These are phyloP conservation scores for Akanthomyces lecanii DNA, from an alignment of 2,329 filamentous ascomycete genomes.

Conservation along the genomic window DNA sequence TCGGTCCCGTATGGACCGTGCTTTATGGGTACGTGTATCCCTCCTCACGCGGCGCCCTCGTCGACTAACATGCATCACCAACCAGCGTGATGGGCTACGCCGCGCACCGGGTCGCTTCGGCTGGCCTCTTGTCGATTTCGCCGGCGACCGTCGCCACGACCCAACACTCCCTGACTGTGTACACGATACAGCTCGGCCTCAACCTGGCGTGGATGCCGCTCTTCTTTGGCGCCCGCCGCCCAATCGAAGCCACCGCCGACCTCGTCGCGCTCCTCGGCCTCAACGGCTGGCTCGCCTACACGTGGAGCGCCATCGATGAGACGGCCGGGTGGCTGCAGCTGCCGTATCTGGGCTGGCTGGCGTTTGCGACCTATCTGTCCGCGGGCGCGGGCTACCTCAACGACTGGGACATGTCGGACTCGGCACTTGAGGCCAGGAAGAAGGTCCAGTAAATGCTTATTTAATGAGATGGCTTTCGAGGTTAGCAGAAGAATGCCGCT, in stretches of 20 bases:
- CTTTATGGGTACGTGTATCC: slow-evolving; percentile 50
- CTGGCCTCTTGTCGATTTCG: slow-evolving; percentile 55
- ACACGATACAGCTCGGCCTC: slow-evolving; percentile 78
- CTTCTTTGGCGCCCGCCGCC: slow-evolving; percentile 76
- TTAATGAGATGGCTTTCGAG: too few relatives aligned
- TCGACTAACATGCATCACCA: not conserved
- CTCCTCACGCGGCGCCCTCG: not conserved
- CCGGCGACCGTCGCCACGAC: slow-evolving; percentile 54
- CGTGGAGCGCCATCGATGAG: slow-evolving; percentile 71
- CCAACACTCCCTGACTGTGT: slow-evolving; percentile 70
- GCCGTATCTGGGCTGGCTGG: slow-evolving; percentile 82
- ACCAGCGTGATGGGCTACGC: slow-evolving; percentile 78
- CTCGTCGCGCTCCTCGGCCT: slow-evolving; percentile 68
- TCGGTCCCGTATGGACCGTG: slow-evolving; percentile 62
- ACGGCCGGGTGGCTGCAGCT: slow-evolving; percentile 69
- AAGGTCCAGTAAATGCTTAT: not conserved
- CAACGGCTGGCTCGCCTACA: slow-evolving; percentile 68
- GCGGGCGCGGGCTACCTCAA: slow-evolving; percentile 66
- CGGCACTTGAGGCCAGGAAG: not conserved
- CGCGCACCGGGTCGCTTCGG: slow-evolving; percentile 69
- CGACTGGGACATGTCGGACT: slow-evolving; percentile 53
- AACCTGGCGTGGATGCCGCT: slow-evolving; percentile 91
- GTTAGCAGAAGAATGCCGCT: too few relatives aligned
- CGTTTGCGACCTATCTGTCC: slow-evolving; percentile 83
- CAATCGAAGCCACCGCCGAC: slow-evolving; percentile 70